These are phyloP conservation scores for Lactifluus piperatus DNA, from an alignment of 768 basidiomycete species.

Conservation along the genomic window DNA sequence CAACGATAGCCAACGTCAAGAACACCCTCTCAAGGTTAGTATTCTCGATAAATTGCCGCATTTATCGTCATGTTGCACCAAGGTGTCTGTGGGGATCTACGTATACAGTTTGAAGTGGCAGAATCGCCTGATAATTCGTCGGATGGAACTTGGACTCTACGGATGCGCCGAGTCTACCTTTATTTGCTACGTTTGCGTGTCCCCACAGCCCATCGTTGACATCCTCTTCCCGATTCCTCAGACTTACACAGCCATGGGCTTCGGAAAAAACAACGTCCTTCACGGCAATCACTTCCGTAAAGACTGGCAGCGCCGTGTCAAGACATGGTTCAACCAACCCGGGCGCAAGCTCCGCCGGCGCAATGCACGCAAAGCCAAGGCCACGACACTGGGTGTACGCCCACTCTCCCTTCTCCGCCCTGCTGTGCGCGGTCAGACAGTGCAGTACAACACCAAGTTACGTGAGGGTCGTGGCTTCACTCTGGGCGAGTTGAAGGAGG, in stretches of 20 bases:
- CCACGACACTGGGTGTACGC: conserved; percentile 83
- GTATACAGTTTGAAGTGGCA: neutral
- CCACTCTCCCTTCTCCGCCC: conserved; percentile 89
- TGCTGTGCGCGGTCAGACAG: conserved; percentile 91
- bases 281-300: conserved; percentile 95
- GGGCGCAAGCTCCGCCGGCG: conserved; percentile 95
- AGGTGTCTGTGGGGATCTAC: neutral
- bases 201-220: conserved; percentile 15
- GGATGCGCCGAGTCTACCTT: conserved; percentile 7
- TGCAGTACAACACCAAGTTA: conserved; percentile 97
- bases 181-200: neutral
- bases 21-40: conserved; percentile 30
- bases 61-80: neutral
- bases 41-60: conserved; percentile 17
- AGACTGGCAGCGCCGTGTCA: conserved; percentile 96
- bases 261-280: conserved; percentile 82
- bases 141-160: conserved; percentile 16
- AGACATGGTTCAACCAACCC: conserved; percentile 99
- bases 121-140: neutral
- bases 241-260: conserved; percentile 57
- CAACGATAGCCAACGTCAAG: conserved; percentile 24
- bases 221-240: conserved; percentile 23
- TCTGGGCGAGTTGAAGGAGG: conserved; percentile 88
- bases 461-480: conserved; percentile 98
- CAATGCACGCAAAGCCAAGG: conserved; percentile 85